These are phyloP conservation scores for Phytophthora palmivora DNA, from an alignment of 352 stramenopile genomes.

Conservation along the genomic window DNA sequence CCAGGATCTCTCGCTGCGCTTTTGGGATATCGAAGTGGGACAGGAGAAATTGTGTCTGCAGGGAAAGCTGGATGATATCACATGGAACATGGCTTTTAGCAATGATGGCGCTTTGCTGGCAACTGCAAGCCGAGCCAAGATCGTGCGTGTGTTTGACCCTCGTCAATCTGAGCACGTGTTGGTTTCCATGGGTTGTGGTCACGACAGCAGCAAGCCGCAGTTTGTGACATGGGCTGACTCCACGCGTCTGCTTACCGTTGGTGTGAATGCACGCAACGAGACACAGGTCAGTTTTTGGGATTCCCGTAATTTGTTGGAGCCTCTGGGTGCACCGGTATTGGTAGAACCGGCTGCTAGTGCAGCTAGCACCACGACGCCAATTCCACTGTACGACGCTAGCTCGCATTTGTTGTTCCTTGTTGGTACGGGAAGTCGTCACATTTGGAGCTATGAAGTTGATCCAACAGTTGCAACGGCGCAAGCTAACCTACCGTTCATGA, in stretches of 20 bases:
- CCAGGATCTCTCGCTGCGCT: slow-evolving; percentile 64
- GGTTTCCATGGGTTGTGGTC: slow-evolving; percentile 70
- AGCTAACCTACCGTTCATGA: slow-evolving; percentile 70
- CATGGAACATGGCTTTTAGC: slow-evolving; percentile 82
- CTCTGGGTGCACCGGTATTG: slow-evolving; percentile 44
- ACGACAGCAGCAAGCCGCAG: slow-evolving; percentile 75
- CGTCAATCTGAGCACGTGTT: slow-evolving; percentile 54
- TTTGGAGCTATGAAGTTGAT: slow-evolving; percentile 83
- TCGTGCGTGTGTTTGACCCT: slow-evolving; percentile 81
- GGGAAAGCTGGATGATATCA: slow-evolving; percentile 73
- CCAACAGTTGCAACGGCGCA: slow-evolving; percentile 44
- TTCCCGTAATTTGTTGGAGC: slow-evolving; percentile 71
- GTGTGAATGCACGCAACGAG: slow-evolving; percentile 65
- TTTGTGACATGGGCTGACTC: slow-evolving; percentile 67
- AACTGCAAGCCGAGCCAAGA: slow-evolving; percentile 71
- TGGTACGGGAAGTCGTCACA: slow-evolving; percentile 63
- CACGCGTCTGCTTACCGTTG: slow-evolving; percentile 58
- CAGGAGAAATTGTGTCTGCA: slow-evolving; percentile 51
- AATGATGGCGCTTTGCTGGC: slow-evolving; percentile 66
- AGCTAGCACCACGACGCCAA: slow-evolving; percentile 52
- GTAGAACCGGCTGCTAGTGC: slow-evolving; percentile 40
- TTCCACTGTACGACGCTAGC: slow-evolving; percentile 73
- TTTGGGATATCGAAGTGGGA: slow-evolving; percentile 79
- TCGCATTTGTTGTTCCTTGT: slow-evolving; percentile 78
- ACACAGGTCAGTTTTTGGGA: slow-evolving; percentile 82